A percentile compares a stretch with the other conserved stretches of the same genome.
These are phyloP conservation scores for Miscanthus sacchariflorus DNA, from an alignment of 202 grass and related monocot genomes.

Conservation along the genomic window DNA sequence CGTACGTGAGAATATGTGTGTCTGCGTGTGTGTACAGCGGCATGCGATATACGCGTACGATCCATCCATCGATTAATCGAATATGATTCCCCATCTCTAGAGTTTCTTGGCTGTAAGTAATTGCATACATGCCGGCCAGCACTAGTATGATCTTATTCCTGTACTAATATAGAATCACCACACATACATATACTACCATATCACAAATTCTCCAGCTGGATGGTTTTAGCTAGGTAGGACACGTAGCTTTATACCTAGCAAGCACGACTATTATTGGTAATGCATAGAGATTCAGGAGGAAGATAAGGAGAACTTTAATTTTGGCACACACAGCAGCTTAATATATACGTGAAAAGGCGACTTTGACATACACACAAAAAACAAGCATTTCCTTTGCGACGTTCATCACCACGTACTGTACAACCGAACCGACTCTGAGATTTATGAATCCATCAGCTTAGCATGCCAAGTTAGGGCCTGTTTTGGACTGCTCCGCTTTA, in stretches of 20 bases:
- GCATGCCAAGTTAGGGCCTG: too few species aligned
- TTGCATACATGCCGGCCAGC: not conserved
- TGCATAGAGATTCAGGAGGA: conserved; percentile 31
- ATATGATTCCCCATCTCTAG: conserved; percentile 51
- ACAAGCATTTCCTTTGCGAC: conserved; percentile 7
- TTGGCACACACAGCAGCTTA: not conserved
- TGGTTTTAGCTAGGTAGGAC: not conserved
- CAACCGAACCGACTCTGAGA: not conserved
- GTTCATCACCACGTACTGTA: not conserved
- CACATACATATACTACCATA: not conserved
- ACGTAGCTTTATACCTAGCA: not conserved
- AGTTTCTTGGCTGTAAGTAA: conserved; percentile 38
- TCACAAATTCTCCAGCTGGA: conserved; percentile 18
- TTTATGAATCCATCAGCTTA: not conserved
- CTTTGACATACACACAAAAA: not conserved
- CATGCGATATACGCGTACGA: conserved; percentile 20
- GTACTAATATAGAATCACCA: not conserved
- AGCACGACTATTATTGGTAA: conserved; percentile 16
- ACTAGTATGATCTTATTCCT: not conserved
- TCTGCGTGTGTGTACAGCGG: not conserved
- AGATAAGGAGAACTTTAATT: conserved; percentile 23
- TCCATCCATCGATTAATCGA: not conserved
- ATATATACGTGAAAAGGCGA: conserved; percentile 3
- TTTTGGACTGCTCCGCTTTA: too few species aligned
- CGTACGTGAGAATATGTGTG: conserved; percentile 16